phyloP scores from a whole-genome alignment of 345 rosid genomes.

The Populus tremula region DNA sequence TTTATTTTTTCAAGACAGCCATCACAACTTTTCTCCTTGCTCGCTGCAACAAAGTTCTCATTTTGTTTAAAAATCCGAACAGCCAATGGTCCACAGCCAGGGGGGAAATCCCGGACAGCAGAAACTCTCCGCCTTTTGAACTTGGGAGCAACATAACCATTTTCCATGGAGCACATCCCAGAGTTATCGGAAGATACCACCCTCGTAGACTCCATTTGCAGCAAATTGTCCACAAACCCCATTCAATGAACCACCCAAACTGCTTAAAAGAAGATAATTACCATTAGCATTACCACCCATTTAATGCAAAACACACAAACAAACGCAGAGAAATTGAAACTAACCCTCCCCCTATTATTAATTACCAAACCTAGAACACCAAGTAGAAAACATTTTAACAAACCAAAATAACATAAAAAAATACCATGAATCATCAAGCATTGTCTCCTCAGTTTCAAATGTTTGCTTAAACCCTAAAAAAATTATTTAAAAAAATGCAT shows the following conservation, averaged over 20 bases:
- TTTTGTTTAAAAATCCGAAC: not conserved
- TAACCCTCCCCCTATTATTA: too few species aligned
- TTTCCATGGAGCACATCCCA: slow-evolving; percentile 22
- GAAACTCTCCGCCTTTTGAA: slow-evolving; percentile 43
- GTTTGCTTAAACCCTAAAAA: too few species aligned
- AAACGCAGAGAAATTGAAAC: too few species aligned
- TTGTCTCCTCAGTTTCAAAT: too few species aligned
- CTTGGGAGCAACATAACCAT: slow-evolving; percentile 34
- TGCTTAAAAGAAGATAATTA: not conserved
- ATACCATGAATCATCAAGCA: too few species aligned
- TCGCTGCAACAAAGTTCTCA: slow-evolving; percentile 9
- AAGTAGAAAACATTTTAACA: too few species aligned
- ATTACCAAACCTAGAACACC: too few species aligned
- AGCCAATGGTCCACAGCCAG: slow-evolving; percentile 42
- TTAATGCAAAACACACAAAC: too few species aligned
- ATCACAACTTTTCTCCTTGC: slow-evolving; percentile 1
- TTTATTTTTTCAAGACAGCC: not conserved
- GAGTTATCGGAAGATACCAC: slow-evolving; percentile 23
- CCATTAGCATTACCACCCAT: too few species aligned
- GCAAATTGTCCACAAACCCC: slow-evolving; percentile 34
- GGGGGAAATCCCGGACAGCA: slow-evolving; percentile 51
- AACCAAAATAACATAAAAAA: too few species aligned
- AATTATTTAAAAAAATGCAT: too few species aligned
- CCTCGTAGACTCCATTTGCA: slow-evolving; percentile 35
- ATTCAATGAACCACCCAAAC: slow-evolving; percentile 28